Evolutionary conservation across 2,329 filamentous ascomycete genomes (phyloP).

Genomic region (Venturia asperata): DNA sequence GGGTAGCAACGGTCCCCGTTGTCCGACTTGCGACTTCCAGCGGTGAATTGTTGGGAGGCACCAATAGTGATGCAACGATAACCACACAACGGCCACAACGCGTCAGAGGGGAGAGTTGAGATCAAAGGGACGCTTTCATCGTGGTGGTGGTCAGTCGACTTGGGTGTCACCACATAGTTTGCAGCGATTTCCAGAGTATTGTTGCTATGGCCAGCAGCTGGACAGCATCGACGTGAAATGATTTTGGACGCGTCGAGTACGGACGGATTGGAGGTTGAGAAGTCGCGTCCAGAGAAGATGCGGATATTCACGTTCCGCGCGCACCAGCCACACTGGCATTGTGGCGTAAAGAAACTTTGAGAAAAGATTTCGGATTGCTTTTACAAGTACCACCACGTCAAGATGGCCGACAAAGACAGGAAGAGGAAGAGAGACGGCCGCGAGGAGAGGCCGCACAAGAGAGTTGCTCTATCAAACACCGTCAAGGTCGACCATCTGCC

Average conservation of each 20-base stretch:
- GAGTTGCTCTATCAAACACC: background rate
- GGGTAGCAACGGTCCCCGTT: background rate
- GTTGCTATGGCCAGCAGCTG: too few species aligned
- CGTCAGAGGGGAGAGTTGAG: background rate
- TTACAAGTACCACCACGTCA: constrained; percentile 29
- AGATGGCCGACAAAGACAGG: constrained; percentile 11
- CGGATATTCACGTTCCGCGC: background rate
- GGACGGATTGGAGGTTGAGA: background rate
- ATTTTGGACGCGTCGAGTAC: background rate
- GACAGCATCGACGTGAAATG: too few species aligned
- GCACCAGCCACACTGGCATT: too few species aligned
- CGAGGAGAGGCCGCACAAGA: constrained; percentile 23
- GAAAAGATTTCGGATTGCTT: background rate
- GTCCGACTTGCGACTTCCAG: background rate
- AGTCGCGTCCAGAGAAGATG: background rate
- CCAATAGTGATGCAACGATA: background rate
- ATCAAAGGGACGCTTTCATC: background rate
- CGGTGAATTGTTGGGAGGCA: background rate
- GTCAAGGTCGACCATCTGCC: background rate
- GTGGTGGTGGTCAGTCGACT: background rate
- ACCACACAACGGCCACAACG: background rate
- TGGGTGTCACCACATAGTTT: background rate
- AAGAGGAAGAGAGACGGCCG: constrained; percentile 9
- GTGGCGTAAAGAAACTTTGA: too few species aligned
- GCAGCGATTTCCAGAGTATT: too few species aligned